These are phyloP conservation scores for Hericium erinaceus DNA, from an alignment of 768 basidiomycete species.

Conservation along the genomic window DNA sequence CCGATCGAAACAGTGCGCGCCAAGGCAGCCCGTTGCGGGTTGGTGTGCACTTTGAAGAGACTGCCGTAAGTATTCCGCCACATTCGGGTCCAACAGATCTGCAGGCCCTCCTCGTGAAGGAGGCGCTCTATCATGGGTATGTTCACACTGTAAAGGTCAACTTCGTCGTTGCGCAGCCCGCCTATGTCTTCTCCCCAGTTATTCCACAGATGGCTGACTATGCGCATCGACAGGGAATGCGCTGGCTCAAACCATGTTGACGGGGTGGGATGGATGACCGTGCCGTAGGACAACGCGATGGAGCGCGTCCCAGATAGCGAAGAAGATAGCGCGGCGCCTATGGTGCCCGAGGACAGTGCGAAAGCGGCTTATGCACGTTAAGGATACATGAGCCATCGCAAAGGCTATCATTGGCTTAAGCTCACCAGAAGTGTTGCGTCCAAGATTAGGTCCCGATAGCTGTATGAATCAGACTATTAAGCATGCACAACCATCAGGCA, in stretches of 20 bases:
- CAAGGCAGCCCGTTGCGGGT: conserved; percentile 11
- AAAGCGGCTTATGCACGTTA: conserved; percentile 53
- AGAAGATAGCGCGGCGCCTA: conserved; percentile 84
- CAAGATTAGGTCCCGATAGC: conserved; percentile 83
- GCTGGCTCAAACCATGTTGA: conserved; percentile 63
- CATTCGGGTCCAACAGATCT: conserved; percentile 71
- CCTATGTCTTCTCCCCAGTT: conserved; percentile 73
- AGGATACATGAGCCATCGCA: background rate
- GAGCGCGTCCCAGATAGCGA: conserved; percentile 58
- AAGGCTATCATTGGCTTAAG: conserved; percentile 1
- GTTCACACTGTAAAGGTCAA: conserved; percentile 83
- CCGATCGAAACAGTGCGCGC: conserved; percentile 25
- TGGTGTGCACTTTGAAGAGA: conserved; percentile 50
- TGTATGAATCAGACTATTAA: conserved; percentile 17
- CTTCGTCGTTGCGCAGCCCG: conserved; percentile 50
- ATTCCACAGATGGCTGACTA: conserved; percentile 68
- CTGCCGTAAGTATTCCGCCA: conserved; percentile 82
- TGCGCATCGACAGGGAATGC: conserved; percentile 52
- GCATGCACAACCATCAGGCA: conserved; percentile 2
- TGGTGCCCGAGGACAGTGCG: conserved; percentile 82
- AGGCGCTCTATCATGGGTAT: conserved; percentile 71
- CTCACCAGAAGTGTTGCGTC: conserved; percentile 75
- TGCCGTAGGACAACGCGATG: conserved; percentile 86
- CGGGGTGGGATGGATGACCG: conserved; percentile 39
- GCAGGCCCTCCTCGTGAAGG: conserved; percentile 48